phyloP scores from a whole-genome alignment of 139 green algal species.

The Gonium pectorale region DNA sequence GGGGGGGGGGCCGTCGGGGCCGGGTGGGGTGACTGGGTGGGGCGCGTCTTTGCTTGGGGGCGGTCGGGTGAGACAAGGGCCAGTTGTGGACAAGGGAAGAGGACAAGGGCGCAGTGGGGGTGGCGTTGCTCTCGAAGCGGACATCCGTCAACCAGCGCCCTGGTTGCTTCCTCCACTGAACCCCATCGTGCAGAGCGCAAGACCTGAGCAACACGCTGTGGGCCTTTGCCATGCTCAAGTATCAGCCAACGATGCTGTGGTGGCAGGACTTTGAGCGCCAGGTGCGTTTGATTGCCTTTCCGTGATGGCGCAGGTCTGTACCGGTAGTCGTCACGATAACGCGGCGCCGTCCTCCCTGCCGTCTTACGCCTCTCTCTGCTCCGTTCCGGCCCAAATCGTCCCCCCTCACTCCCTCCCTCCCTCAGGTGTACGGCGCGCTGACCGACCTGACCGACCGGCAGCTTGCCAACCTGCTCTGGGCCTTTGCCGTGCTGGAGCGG shows the following conservation, averaged over 20 bases:
- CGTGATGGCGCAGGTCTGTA: not conserved
- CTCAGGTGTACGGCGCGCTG: conserved; percentile 45
- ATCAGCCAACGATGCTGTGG: conserved; percentile 55
- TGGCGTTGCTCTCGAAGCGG: no score
- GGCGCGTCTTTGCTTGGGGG: no score
- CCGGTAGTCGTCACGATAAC: not conserved
- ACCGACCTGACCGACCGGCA: conserved; percentile 59
- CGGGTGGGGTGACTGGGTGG: no score
- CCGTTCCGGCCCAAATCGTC: no score
- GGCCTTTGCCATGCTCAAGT: conserved; percentile 59
- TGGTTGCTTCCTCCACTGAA: no score
- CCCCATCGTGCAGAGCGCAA: conserved; percentile 52
- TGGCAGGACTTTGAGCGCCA: conserved; percentile 63
- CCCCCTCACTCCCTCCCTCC: not conserved
- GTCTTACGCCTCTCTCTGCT: no score
- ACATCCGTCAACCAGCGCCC: no score
- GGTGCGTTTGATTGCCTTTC: conserved; percentile 24
- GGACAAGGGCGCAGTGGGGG: no score
- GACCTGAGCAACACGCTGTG: conserved; percentile 65
- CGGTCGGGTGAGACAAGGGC: no score
- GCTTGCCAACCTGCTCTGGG: conserved; percentile 67
- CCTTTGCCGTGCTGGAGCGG: conserved; percentile 57
- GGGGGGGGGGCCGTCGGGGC: no score
- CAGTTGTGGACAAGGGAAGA: no score
- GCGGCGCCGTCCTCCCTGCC: no score